Conservation (phyloP, 2,329 filamentous ascomycete species). For the Epichloe brachyelytri region DNA sequence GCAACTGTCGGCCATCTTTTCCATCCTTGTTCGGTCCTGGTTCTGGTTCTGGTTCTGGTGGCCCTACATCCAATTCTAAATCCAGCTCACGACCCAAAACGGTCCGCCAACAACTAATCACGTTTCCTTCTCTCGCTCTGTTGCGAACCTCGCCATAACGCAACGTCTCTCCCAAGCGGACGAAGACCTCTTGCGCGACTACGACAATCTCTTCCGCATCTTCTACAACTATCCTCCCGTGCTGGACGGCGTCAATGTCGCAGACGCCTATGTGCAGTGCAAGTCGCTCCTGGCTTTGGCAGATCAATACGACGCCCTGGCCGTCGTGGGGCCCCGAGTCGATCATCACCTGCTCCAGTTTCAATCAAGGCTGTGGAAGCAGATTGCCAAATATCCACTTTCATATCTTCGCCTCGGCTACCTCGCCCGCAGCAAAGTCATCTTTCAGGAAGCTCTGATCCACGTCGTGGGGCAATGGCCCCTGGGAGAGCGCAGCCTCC, state of each 20-base stretch:
- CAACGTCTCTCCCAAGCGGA: constrained; percentile 41
- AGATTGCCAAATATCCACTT: constrained; percentile 91
- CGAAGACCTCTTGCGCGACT: constrained; percentile 73
- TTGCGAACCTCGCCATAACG: constrained; percentile 58
- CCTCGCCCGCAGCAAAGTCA: constrained; percentile 68
- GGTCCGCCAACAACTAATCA: constrained; percentile 28
- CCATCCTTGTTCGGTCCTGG: constrained; percentile 20
- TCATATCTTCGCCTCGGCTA: constrained; percentile 85
- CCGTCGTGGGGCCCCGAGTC: constrained; percentile 76
- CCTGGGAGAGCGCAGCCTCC: constrained; percentile 61
- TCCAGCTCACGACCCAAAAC: constrained; percentile 16
- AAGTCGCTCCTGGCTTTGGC: constrained; percentile 78
- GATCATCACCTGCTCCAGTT: constrained; percentile 92
- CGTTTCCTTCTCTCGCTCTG: constrained; percentile 66
- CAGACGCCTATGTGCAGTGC: constrained; percentile 85
- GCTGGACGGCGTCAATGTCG: constrained; percentile 78
- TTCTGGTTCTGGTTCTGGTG: constrained; percentile 22
- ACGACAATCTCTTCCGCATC: constrained; percentile 88
- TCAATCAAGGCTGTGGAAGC: constrained; percentile 82
- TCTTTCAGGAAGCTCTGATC: constrained; percentile 77
- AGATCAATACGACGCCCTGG: constrained; percentile 88
- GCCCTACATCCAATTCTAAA: constrained; percentile 35
- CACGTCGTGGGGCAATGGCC: constrained; percentile 96
- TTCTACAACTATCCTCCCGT: constrained; percentile 87
- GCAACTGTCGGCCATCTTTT: constrained; percentile 7